Evolutionary conservation across 1,284 basidiomycete genomes (phyloP).

Genomic region (Hemileia vastatrix): DNA sequence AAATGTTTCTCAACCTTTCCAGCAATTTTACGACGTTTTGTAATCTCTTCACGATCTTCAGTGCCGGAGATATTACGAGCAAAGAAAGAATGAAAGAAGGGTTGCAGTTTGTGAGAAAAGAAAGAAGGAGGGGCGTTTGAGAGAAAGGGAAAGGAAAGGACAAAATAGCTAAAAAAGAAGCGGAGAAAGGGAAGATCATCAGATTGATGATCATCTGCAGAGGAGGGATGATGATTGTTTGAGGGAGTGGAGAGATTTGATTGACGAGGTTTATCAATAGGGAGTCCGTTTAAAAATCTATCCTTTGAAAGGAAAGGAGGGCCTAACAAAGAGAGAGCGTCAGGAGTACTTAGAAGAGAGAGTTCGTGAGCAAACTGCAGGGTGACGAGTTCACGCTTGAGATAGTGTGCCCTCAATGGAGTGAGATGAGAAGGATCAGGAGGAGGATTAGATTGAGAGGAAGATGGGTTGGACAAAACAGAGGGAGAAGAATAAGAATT

Average conservation of each 20-base stretch:
- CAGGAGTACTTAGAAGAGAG: conserved; percentile 56
- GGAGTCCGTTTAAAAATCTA: conserved; percentile 30
- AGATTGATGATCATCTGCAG: background rate
- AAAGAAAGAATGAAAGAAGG: conserved; percentile 72
- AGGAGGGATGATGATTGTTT: background rate
- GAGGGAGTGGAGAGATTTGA: background rate
- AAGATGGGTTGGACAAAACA: too few species aligned
- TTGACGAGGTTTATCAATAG: conserved; percentile 12
- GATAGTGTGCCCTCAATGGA: conserved; percentile 80
- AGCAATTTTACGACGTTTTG: conserved; percentile 55
- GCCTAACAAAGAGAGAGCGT: conserved; percentile 73
- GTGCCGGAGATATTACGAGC: conserved; percentile 63
- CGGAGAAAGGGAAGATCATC: conserved; percentile 71
- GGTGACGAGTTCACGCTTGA: conserved; percentile 85
- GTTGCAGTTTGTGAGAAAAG: conserved; percentile 84
- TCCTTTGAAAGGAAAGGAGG: conserved; percentile 60
- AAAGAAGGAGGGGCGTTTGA: conserved; percentile 72
- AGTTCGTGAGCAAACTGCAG: conserved; percentile 73
- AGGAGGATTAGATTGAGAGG: too few species aligned
- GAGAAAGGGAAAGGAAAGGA: conserved; percentile 87
- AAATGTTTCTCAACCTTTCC: conserved; percentile 72
- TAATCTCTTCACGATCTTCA: conserved; percentile 52
- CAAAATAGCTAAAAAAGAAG: conserved; percentile 79
- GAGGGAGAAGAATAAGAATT: too few species aligned
- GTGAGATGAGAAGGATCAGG: too few species aligned